Evolutionary conservation across 805 yeast species (phyloP), one percentile per base, ranked within the genome.

Genomic region (Metschnikowia henanensis): DNA sequence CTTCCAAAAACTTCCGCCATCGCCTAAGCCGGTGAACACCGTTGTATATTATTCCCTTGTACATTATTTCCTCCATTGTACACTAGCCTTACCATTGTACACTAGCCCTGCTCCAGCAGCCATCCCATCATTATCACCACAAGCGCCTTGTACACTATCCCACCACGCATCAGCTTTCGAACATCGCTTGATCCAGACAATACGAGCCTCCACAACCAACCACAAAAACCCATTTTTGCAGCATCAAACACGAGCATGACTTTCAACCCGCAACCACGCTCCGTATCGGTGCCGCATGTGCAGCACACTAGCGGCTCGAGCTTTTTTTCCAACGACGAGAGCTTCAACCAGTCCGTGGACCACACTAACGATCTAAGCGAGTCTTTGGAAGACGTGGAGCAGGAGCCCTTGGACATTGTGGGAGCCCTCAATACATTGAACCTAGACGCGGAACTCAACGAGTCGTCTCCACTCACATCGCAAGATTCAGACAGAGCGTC

Each of bases 381-480:
- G 8, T 39, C 50, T 13, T 46, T 46, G 23, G 46, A 46, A 16
- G 50, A 42, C 9, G 44, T 41, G 15, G 29, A 49, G 19, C 36
- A 44, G 15, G 65, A 61, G 21, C 52, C 50, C 21, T 60, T 70
- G 55, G 80, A 76, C 47, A 67, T 76, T 34, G 76, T 72, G 21
- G 76, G 76, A 13, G 79, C 79, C 17, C 58, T 76, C 32, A 72
- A 70, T 36, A 70, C 71, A 31, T 61, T 77, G 35, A 69, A 74
- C 55, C 62, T 77, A 43, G 78, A 68, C 39, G 73, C 63, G n/a
- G 71, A 73, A 26, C 52, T 62, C 45, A 47, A 33, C 10, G 35
- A 35, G 18, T 40, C 47, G 15, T 46, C 35, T 38, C 43, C 43
- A 8, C 12, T 13, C 26, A 9, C 26, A 23, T 13, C 26, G 5